Percentiles rank a stretch among this genome's conserved stretches.
These are phyloP conservation scores for Fomitopsis schrenkii DNA, from an alignment of 1,284 basidiomycete genomes.

Conservation along the genomic window DNA sequence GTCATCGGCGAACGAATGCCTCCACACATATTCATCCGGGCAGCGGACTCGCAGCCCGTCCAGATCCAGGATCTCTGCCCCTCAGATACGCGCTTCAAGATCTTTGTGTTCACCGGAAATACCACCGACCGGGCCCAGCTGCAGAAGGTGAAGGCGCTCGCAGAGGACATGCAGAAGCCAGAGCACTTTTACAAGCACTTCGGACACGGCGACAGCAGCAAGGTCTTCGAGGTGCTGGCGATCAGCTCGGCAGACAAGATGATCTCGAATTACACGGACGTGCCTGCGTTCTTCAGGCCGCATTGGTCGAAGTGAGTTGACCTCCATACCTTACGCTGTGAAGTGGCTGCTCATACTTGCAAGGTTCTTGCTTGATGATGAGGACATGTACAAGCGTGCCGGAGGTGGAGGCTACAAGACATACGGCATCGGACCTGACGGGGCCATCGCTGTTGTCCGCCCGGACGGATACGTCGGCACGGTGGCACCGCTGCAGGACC, in stretches of 20 bases:
- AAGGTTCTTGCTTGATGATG: conserved; percentile 34
- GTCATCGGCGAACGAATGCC: conserved; percentile 56
- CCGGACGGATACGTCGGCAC: conserved; percentile 74
- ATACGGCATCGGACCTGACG: conserved; percentile 51
- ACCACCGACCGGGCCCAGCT: conserved; percentile 36
- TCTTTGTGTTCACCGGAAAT: conserved; percentile 67
- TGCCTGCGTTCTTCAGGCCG: conserved; percentile 49
- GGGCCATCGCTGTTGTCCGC: conserved; percentile 63
- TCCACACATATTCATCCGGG: conserved; percentile 58
- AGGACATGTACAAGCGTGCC: conserved; percentile 27
- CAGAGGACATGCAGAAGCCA: conserved; percentile 34
- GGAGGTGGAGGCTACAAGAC: conserved; percentile 41
- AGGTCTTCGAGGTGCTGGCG: conserved; percentile 50
- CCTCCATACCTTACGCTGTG: neutral
- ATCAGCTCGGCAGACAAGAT: conserved; percentile 46
- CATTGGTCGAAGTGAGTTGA: conserved; percentile 64
- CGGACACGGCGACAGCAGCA: conserved; percentile 4
- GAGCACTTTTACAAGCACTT: conserved; percentile 6
- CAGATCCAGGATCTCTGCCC: conserved; percentile 70
- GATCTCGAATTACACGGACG: conserved; percentile 40
- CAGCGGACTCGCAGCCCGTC: conserved; percentile 56
- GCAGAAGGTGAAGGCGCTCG: conserved; percentile 37
- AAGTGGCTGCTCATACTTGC: neutral
- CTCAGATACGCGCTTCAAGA: conserved; percentile 69
- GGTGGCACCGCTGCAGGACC: conserved; percentile 45